phyloP scores from a whole-genome alignment of 495 filamentous ascomycete species.

The Pyrenula massariospora region DNA sequence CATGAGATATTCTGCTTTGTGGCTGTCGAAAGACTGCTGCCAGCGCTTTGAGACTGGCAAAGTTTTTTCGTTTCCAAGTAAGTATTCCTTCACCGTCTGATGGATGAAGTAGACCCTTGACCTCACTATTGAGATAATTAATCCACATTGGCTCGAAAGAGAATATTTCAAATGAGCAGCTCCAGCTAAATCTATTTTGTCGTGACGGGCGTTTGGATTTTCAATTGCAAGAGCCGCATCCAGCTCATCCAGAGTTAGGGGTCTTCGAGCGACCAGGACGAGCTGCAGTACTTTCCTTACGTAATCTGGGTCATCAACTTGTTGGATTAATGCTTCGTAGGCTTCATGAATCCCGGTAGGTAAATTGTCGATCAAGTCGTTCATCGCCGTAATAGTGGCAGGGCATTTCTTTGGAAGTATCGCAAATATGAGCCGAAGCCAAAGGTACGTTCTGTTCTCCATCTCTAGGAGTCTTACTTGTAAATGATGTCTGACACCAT shows the following conservation, averaged over 20 bases:
- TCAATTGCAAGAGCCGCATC: slow-evolving; percentile 19
- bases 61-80: slow-evolving; percentile 1
- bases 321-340: slow-evolving; percentile 29
- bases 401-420: slow-evolving; percentile 11
- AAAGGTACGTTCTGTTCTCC: slow-evolving; percentile 35
- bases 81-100: slow-evolving; percentile 30
- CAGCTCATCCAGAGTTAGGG: slow-evolving; percentile 29
- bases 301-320: slow-evolving; percentile 1
- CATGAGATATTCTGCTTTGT: slow-evolving; percentile 9
- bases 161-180: slow-evolving; percentile 10
- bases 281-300: slow-evolving; percentile 24
- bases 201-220: slow-evolving; percentile 7
- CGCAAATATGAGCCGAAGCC: slow-evolving; percentile 26
- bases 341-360: slow-evolving; percentile 23
- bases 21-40: slow-evolving; percentile 5
- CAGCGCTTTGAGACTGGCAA: not conserved
- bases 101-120: slow-evolving; percentile 27
- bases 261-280: slow-evolving; percentile 23
- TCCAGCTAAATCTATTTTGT: slow-evolving; percentile 12
- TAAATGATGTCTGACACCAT: slow-evolving; percentile 10
- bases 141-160: slow-evolving; percentile 25
- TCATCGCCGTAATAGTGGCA: slow-evolving; percentile 12
- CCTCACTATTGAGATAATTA: slow-evolving; percentile 23
- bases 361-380: slow-evolving; percentile 10
- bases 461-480: slow-evolving; percentile 12